These are phyloP conservation scores for Aquanectria penicillioides DNA, from an alignment of 2,329 filamentous ascomycete genomes.

Conservation along the genomic window DNA sequence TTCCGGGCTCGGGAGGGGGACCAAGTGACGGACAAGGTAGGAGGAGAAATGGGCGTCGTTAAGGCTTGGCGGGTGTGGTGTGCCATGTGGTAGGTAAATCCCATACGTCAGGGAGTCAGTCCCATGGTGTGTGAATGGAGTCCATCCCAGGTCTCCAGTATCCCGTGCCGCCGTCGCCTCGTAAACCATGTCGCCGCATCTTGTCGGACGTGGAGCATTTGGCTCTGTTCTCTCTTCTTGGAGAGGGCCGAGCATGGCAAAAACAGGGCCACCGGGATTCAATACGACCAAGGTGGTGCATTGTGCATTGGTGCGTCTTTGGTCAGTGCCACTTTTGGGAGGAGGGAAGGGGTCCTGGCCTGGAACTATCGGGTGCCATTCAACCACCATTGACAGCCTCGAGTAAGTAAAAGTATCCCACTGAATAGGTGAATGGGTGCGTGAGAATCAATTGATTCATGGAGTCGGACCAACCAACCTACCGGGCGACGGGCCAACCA, in stretches of 20 bases:
- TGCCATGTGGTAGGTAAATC: constrained; percentile 32
- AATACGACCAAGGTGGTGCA: constrained; percentile 31
- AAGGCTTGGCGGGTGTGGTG: constrained; percentile 30
- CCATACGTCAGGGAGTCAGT: constrained; percentile 32
- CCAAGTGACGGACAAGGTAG: constrained; percentile 12
- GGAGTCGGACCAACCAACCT: constrained; percentile 12
- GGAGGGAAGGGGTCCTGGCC: constrained; percentile 6
- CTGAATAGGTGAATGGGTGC: constrained; percentile 5
- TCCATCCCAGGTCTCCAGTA: constrained; percentile 22
- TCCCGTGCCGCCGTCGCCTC: constrained; percentile 34
- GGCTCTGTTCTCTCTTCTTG: background rate
- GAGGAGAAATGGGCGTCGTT: constrained; percentile 13
- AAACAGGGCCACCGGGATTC: constrained; percentile 10
- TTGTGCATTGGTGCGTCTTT: constrained; percentile 31
- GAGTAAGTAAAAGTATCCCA: background rate
- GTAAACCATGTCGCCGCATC: constrained; percentile 40
- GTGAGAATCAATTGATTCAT: constrained; percentile 15
- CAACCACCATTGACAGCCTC: constrained; percentile 11
- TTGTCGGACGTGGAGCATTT: constrained; percentile 32
- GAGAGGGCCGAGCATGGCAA: background rate
- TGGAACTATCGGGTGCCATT: constrained; percentile 6
- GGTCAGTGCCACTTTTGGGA: constrained; percentile 8
- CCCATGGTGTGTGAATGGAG: constrained; percentile 15
- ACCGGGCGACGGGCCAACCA: constrained; percentile 31
- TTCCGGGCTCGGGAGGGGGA: constrained; percentile 25